These are phyloP conservation scores for Pisolithus albus DNA, from an alignment of 768 basidiomycete genomes.

Conservation along the genomic window DNA sequence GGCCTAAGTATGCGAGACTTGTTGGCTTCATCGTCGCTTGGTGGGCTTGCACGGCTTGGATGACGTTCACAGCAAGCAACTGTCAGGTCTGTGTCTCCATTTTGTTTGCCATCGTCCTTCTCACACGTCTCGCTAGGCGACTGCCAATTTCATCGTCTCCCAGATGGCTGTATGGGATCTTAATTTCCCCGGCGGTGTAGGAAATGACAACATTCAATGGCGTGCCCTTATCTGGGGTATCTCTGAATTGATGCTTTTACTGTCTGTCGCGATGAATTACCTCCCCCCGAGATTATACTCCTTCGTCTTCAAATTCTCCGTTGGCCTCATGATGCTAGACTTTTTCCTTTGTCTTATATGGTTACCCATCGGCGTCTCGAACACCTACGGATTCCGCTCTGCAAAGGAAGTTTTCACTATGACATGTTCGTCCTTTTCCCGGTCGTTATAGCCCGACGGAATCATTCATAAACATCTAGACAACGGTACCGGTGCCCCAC, in stretches of 20 bases:
- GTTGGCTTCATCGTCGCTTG: conserved; percentile 87
- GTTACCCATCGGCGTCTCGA: conserved; percentile 87
- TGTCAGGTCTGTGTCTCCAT: conserved; percentile 54
- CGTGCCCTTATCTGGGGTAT: conserved; percentile 79
- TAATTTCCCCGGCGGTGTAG: conserved; percentile 75
- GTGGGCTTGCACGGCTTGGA: conserved; percentile 96
- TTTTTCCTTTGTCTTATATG: conserved; percentile 85
- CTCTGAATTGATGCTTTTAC: conserved; percentile 63
- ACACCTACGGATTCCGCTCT: conserved; percentile 82
- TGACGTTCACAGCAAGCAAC: conserved; percentile 85
- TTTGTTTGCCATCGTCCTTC: neutral
- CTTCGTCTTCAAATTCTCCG: conserved; percentile 66
- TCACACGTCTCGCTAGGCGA: conserved; percentile 43
- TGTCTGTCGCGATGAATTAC: conserved; percentile 79
- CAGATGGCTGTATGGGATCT: conserved; percentile 74
- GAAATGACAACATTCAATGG: conserved; percentile 72
- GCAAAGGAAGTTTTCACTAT: conserved; percentile 79
- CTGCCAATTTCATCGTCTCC: conserved; percentile 86
- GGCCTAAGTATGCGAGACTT: conserved; percentile 78
- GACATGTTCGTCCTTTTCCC: conserved; percentile 55
- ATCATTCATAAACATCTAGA: conserved; percentile 37
- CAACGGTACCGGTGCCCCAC: conserved; percentile 82
- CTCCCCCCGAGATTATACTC: conserved; percentile 74
- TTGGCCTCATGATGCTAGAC: conserved; percentile 74
- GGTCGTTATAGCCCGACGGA: conserved; percentile 21